Evolutionary conservation across 768 basidiomycete species (phyloP), one percentile per base, ranked within the genome.

Genomic region (Termitomyces sp.): DNA sequence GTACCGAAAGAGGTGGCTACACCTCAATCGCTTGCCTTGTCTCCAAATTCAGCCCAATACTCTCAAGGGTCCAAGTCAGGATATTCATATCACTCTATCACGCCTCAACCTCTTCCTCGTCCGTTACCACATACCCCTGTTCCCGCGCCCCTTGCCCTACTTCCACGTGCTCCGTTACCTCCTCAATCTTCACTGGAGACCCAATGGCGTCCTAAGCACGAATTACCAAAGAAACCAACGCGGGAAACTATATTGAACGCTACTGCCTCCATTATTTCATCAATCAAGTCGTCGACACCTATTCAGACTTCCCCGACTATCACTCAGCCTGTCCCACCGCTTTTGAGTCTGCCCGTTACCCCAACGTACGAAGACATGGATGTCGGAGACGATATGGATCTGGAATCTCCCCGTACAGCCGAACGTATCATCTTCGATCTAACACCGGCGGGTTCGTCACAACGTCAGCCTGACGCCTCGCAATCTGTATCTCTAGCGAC

Each of bases 371-470:
- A 59, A 49, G 67, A 65, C 39, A 61, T 66, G 55, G 67, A 70
- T 33, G 61, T 64, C 47, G 67, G 69, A 18, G 72, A 68, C 22
- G 68, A 74, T 39, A 72, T 73, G 72, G 69, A 72, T 24, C 16
- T 73, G 20, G 69, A 70, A 22, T 68, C 71, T n/a, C 71, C 70
- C 2, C 46, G 42, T 20, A 63, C 56, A 37, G 36, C 42, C 4
- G 55, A 50, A 57, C 54, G 45, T 44, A 36, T 55, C 9, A 45
- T 30, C 18, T 54, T 58, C 24, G 45, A 63, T 42, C n/a, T 54
- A 8, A 34, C 58, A 0, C 41, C 58, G 16, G 33, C 41, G 9
- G 15, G 37, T 16, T 34, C 49, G 24, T 30, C 44, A 5, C 48
- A 36, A 37, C 30, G 46, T n/a, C n/a, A 54, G 27, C 18, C 27